A percentile compares a stretch with the other conserved stretches of the same genome.
Conservation (phyloP, 192 early-diverging fungal genomes). For the Diversispora epigaea region DNA sequence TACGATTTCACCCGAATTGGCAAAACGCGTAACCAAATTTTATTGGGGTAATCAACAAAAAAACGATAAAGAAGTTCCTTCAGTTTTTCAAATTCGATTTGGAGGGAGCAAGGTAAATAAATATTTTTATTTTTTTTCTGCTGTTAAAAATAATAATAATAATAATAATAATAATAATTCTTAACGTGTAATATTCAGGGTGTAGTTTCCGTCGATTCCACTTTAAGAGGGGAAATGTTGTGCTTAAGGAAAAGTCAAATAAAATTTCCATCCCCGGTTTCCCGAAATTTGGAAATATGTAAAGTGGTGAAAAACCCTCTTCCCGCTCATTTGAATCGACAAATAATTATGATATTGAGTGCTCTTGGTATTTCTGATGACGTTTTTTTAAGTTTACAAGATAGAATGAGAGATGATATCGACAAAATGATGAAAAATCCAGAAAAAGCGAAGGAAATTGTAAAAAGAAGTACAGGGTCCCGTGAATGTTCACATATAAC, state of each 20-base stretch:
- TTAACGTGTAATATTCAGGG: constrained; percentile 34
- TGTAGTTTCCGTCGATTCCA: constrained; percentile 44
- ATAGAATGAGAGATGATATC: neutral
- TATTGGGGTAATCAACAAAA: constrained; percentile 36
- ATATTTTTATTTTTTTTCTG: neutral
- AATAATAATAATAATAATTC: too few species aligned
- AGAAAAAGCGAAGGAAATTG: neutral
- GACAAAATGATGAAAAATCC: constrained; percentile 4
- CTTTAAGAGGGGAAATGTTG: constrained; percentile 36
- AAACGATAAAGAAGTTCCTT: constrained; percentile 45
- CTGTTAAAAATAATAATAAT: neutral
- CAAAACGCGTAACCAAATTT: constrained; percentile 28
- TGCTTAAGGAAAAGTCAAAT: constrained; percentile 57
- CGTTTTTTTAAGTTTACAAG: constrained; percentile 4
- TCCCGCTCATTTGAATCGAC: constrained; percentile 59
- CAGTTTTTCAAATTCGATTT: constrained; percentile 71
- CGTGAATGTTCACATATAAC: constrained; percentile 10
- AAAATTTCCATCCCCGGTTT: constrained; percentile 53
- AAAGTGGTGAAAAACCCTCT: constrained; percentile 47
- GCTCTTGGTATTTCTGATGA: constrained; percentile 55
- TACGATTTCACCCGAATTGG: constrained; percentile 53
- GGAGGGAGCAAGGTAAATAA: constrained; percentile 55
- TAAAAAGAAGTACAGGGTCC: neutral
- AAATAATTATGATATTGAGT: constrained; percentile 61
- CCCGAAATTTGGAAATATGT: constrained; percentile 57